A percentile compares a stretch with the other conserved stretches of the same genome.
Conservation (phyloP, 2,329 filamentous ascomycete species). For the Stromatinia cepivora region DNA sequence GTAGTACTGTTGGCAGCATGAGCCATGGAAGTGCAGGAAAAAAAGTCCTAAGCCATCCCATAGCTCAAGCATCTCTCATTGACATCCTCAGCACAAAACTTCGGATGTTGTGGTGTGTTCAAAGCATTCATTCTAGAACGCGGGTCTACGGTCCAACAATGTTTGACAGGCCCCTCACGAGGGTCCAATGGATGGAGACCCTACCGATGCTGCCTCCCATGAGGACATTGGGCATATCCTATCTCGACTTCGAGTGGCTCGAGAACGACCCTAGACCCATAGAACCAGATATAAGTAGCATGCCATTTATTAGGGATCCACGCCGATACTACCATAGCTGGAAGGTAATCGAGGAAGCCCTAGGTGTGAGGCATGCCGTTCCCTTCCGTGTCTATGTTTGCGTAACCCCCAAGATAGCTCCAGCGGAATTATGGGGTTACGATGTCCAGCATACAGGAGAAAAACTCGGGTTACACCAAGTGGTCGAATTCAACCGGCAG, state of each 20-base stretch:
- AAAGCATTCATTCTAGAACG: not conserved
- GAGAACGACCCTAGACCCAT: not conserved
- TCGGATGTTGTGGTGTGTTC: constrained; percentile 5
- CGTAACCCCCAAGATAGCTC: not conserved
- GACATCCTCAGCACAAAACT: constrained; percentile 13
- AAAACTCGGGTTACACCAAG: not conserved
- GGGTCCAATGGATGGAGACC: not conserved
- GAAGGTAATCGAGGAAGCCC: not conserved
- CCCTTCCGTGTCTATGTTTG: not conserved
- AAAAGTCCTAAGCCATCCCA: not conserved
- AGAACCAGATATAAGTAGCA: not conserved
- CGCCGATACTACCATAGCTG: not conserved
- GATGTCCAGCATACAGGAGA: not conserved
- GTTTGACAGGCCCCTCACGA: not conserved
- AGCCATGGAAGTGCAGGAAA: not conserved
- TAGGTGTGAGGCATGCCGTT: not conserved
- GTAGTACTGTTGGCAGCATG: not conserved
- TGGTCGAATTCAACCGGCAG: not conserved
- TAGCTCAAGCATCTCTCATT: not conserved
- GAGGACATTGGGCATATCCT: not conserved
- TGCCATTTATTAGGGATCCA: not conserved
- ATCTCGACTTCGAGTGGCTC: constrained; percentile 9
- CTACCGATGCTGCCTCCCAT: not conserved
- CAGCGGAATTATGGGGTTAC: not conserved
- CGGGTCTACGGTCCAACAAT: not conserved